Conservation (phyloP, 2,329 filamentous ascomycete species). For the Xylaria sp. region DNA sequence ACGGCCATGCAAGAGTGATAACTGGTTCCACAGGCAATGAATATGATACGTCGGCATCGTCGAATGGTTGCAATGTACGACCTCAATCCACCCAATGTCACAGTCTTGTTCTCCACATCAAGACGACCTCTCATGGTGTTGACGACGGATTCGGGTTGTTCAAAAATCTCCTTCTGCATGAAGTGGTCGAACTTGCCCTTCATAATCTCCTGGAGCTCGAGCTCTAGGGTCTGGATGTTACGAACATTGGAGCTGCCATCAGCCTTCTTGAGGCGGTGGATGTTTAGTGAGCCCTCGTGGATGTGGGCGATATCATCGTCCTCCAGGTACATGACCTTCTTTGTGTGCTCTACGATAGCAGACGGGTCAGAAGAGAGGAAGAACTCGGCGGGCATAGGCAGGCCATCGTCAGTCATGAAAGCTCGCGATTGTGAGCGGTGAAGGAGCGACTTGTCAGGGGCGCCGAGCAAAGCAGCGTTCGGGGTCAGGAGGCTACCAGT, state of each 20-base stretch:
- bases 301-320: slow-evolving; percentile 99
- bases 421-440: slow-evolving; percentile 98
- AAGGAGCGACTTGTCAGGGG: slow-evolving; percentile 95
- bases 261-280: slow-evolving; percentile 95
- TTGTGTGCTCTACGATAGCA: slow-evolving; percentile 98
- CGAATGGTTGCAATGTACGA: slow-evolving; percentile 97
- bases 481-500: slow-evolving; percentile 71
- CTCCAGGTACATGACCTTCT: slow-evolving; percentile 99
- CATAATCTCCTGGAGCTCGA: slow-evolving; percentile 99
- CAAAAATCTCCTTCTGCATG: slow-evolving; percentile 99
- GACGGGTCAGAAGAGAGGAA: slow-evolving; percentile 99
- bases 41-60: slow-evolving; percentile 95
- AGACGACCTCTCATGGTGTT: slow-evolving; percentile 99
- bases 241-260: slow-evolving; percentile 97
- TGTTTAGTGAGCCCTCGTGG: slow-evolving; percentile 98
- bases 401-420: slow-evolving; percentile 98
- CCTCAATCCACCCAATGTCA: slow-evolving; percentile 92
- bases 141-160: slow-evolving; percentile 98
- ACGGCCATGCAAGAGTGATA: slow-evolving; percentile 99
- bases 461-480: slow-evolving; percentile 70
- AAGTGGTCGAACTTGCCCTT: slow-evolving; percentile 99
- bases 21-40: slow-evolving; percentile 97
- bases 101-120: slow-evolving; percentile 89
- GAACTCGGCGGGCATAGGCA: slow-evolving; percentile 98
- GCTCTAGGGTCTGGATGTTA: slow-evolving; percentile 97